Evolutionary conservation across 768 basidiomycete genomes (phyloP), one percentile per base, ranked within the genome.

Genomic region (Naematelia encephala): DNA sequence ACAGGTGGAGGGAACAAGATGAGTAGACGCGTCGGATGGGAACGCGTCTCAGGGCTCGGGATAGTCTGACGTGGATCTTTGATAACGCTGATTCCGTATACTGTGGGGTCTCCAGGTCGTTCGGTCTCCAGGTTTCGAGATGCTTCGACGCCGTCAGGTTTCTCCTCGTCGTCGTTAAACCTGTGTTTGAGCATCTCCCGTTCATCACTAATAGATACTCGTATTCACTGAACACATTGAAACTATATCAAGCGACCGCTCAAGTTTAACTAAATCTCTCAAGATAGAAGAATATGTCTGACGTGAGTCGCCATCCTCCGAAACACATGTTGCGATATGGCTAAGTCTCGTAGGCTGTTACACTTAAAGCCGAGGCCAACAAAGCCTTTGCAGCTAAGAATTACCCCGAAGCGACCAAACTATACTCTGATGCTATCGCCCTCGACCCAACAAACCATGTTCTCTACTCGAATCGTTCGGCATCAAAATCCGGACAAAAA

Each of bases 341-440:
- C 26, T 29, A 21, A 47, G n/a, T 21, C 13, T 26, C 43, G 23
- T 60, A 83, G 83, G 81, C 80, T 49, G 80, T 82, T 74, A 80
- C 84, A 60, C 81, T 96, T 65, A 97, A 97, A 81, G 89, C 90
- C 73, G 85, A 85, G 73, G 93, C 92, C 71, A 97, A 97, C 83
- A 91, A 92, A 73, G 91, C 93, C 21, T 97, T 97, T 79, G 82
- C 88, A 39, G 90, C 90, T 56, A 96, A 91, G 76, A 85, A 96
- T 69, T 96, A 89, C 79, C 86, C 90, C 80, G 85, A 82, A 68
- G 92, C 93, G 5, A 89, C 73, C 44, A 75, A 72, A 27, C 65
- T 75, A 13, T 78, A 77, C 66, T 67, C 70, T 14, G 69, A 78
- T 70, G 93, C 89, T 19, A 88, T 97, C 73, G 84, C 82, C 48